Conservation (phyloP, 148 eudicot species). For the Diospyros lotus region DNA sequence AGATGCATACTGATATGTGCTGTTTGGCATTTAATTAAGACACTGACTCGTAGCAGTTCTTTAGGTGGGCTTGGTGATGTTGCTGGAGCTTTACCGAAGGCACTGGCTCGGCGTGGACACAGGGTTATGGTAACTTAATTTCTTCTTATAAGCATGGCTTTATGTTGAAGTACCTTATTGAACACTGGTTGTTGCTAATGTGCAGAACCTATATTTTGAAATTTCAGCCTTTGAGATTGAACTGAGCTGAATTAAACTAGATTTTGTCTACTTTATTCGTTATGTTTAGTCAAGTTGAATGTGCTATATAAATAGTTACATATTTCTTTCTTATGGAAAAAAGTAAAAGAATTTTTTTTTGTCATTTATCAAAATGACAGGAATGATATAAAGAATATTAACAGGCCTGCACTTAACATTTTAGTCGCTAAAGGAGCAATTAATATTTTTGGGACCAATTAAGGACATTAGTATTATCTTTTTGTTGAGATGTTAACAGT, state of each 20-base stretch:
- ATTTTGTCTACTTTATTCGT: not conserved
- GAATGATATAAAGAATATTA: not conserved
- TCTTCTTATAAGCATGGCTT: not conserved
- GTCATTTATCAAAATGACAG: constrained; percentile 1
- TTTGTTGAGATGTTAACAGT: not conserved
- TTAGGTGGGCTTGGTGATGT: constrained; percentile 99
- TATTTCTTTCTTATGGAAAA: constrained; percentile 3
- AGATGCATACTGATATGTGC: not conserved
- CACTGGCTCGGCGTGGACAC: constrained; percentile 97
- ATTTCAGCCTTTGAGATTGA: not conserved
- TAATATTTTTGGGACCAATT: not conserved
- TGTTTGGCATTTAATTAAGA: constrained; percentile 2
- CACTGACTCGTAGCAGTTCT: constrained; percentile 22
- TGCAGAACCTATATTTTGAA: not conserved
- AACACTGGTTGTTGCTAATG: not conserved
- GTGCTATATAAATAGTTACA: not conserved
- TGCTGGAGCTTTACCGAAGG: constrained; percentile 98
- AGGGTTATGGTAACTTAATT: constrained; percentile 80
- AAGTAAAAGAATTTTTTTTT: not conserved
- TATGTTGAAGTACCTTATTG: not conserved
- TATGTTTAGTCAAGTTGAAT: not conserved
- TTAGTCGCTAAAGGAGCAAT: not conserved
- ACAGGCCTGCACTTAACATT: not conserved
- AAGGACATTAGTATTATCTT: not conserved
- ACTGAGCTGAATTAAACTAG: not conserved